Evolutionary conservation across 2,329 filamentous ascomycete species (phyloP).

Genomic region (Epichloe typhina): DNA sequence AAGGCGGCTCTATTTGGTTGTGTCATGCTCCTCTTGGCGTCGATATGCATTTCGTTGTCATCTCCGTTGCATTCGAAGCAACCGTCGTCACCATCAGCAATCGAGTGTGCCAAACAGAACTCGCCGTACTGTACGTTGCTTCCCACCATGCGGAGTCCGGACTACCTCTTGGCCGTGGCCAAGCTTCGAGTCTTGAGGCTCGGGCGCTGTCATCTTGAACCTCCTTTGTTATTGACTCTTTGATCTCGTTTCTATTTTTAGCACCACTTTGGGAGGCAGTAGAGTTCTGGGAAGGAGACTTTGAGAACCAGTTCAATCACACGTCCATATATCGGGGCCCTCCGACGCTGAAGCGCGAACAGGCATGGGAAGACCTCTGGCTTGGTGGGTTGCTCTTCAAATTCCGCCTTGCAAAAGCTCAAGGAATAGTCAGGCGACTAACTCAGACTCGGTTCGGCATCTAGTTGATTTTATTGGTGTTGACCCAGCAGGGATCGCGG

Average conservation of each 20-base stretch:
- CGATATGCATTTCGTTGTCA: not conserved
- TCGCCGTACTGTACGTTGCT: not conserved
- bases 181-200: no score
- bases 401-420: not conserved
- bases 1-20: not conserved
- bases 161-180: no score
- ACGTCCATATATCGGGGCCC: not conserved
- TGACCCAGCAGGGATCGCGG: not conserved
- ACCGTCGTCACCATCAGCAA: not conserved
- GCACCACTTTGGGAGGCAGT: constrained; percentile 3
- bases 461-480: not conserved
- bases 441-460: not conserved
- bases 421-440: not conserved
- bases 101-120: not conserved
- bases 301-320: constrained; percentile 1
- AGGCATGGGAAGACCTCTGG: not conserved
- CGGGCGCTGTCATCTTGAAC: no score
- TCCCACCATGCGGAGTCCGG: no score
- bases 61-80: not conserved
- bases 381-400: not conserved
- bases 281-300: constrained; percentile 3
- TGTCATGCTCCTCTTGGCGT: not conserved
- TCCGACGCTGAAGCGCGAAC: not conserved
- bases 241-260: not conserved
- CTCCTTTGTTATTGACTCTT: no score